Evolutionary conservation across 805 yeast species (phyloP), one percentile per base, ranked within the genome.

Genomic region (Grigorovia humatica): DNA sequence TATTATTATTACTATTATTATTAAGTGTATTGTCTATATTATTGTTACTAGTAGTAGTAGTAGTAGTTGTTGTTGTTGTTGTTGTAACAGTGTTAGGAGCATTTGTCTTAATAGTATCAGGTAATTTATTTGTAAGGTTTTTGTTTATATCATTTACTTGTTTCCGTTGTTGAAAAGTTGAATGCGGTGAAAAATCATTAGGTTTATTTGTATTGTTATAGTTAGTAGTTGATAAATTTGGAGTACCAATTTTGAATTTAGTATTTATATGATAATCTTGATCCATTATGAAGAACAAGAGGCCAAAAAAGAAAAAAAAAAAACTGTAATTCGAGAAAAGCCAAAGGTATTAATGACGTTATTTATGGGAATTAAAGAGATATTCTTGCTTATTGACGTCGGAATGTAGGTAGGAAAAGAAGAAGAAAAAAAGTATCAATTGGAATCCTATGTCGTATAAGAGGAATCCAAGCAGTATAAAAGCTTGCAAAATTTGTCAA

Each of bases 261-360:
- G 62, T 53, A 52, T 63, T 63, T 23, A 62, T 57, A 55, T 61
- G 64, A 54, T 61, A 60, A 55, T 64, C 67, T 29, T 54, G 41
- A 13, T 45, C 18, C 17, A 45, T 45, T 17, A 30, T 44, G 35
- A 44, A 44, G 47, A 30, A 13, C n/a, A 38, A n/a, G 12, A 47
- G 9, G 20, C 18, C 23, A 17, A 46, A 8, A 29, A 27, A 27
- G 23, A 30, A 32, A 13, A 11, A n/a, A 30, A 32, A 7, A 17
- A 46, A 30, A 45, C 12, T 27, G 17, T n/a, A 27, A 18, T 43
- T 20, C 4, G 9, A 30, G 9, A 30, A 8, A 8, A 30, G 9
- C 9, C 27, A 23, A 23, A 23, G 6, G 27, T 32, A 32, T 32
- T 13, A 13, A 32, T 32, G 38, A 32, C 2, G 15, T 4, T 4